These are phyloP conservation scores for Ananas comosus DNA, from an alignment of 176 grass and related monocot species.

Conservation along the genomic window DNA sequence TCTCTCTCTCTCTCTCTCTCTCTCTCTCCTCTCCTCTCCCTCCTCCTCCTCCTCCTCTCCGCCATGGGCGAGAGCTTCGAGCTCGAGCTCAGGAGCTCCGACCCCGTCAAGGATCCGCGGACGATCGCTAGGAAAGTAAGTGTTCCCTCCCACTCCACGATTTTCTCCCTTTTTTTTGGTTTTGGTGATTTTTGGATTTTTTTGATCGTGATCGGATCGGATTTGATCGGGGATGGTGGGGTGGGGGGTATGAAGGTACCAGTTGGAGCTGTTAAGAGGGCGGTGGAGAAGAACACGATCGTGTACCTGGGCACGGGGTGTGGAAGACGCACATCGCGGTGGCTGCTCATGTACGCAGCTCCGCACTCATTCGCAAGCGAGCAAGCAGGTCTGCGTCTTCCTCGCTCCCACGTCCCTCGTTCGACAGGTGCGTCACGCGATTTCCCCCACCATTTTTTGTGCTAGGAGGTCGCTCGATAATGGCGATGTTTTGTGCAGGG, in stretches of 20 bases:
- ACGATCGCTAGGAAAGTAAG: constrained; percentile 70
- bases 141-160: not conserved
- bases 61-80: constrained; percentile 39
- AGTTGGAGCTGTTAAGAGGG: constrained; percentile 68
- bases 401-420: constrained; percentile 75
- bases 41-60: constrained; percentile 18
- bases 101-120: constrained; percentile 41
- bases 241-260: constrained; percentile 47
- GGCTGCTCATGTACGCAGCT: constrained; percentile 81
- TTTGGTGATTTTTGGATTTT: not conserved
- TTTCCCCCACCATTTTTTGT: not conserved
- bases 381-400: constrained; percentile 60
- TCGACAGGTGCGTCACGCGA: constrained; percentile 43
- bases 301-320: constrained; percentile 82
- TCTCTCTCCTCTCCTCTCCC: not conserved
- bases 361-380: constrained; percentile 65
- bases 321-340: constrained; percentile 91
- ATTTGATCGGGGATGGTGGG: not conserved
- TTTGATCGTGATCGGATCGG: not conserved
- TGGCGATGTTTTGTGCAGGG: not conserved
- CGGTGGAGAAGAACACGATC: constrained; percentile 64
- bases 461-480: not conserved
- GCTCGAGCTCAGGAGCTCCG: not conserved
- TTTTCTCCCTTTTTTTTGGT: no score
- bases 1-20: no score